phyloP scores from a whole-genome alignment of 176 grass and related monocot genomes.

The Puya raimondii region DNA sequence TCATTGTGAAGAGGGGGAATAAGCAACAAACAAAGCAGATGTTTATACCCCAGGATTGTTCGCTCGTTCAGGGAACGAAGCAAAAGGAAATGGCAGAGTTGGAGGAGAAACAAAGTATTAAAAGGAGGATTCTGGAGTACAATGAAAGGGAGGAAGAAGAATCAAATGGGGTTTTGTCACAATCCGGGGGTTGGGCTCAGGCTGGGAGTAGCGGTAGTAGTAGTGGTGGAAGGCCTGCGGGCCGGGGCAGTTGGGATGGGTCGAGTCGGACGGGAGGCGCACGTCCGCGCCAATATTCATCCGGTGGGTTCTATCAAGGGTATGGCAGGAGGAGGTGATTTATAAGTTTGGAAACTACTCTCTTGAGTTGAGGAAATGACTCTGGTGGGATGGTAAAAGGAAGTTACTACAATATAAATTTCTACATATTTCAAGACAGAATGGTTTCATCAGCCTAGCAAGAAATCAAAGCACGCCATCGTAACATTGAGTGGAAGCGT shows the following conservation, averaged over 20 bases:
- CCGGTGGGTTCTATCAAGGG: constrained; percentile 73
- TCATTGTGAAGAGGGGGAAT: constrained; percentile 92
- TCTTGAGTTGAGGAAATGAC: background rate
- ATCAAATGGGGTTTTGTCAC: constrained; percentile 44
- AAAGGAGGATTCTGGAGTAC: constrained; percentile 89
- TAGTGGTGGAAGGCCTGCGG: constrained; percentile 44
- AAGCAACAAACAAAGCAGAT: constrained; percentile 97
- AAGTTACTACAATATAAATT: background rate
- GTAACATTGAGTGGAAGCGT: background rate
- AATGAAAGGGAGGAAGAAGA: constrained; percentile 97
- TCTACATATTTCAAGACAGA: background rate
- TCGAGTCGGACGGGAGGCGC: constrained; percentile 26
- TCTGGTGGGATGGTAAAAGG: background rate
- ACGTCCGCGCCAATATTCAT: constrained; percentile 42
- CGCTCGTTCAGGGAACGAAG: constrained; percentile 80
- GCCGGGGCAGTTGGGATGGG: constrained; percentile 62
- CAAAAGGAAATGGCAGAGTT: constrained; percentile 86
- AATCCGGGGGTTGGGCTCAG: constrained; percentile 50
- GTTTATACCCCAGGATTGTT: constrained; percentile 75
- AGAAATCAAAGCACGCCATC: background rate
- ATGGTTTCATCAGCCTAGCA: background rate
- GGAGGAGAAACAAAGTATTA: constrained; percentile 83
- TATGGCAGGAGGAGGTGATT: constrained; percentile 82
- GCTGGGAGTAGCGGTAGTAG: constrained; percentile 35
- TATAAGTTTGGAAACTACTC: background rate